Evolutionary conservation across 805 yeast genomes (phyloP).

Genomic region (Myxozyma mucilagina): DNA sequence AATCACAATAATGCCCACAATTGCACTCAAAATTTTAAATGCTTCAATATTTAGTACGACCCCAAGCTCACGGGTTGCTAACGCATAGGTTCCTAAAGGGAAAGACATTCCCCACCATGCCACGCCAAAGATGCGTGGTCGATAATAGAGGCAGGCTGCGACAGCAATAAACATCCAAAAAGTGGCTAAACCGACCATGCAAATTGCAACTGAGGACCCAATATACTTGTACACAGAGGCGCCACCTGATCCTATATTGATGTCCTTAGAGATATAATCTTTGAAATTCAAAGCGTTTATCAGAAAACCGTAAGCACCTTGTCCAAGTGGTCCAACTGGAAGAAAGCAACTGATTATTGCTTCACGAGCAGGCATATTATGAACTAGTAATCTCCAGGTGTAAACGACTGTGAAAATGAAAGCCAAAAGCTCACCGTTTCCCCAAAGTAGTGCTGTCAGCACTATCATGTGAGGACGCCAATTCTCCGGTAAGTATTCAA

Average conservation of each 20-base stretch:
- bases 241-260: constrained; percentile 37
- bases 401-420: constrained; percentile 57
- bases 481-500: constrained; percentile 46
- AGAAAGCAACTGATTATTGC: constrained; percentile 61
- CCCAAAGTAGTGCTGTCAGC: constrained; percentile 62
- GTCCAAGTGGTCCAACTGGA: constrained; percentile 84
- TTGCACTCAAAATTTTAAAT: constrained; percentile 61
- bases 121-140: constrained; percentile 47
- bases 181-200: constrained; percentile 56
- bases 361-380: constrained; percentile 51
- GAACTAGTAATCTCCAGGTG: constrained; percentile 58
- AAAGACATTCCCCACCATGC: constrained; percentile 85
- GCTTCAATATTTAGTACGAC: constrained; percentile 51
- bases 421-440: constrained; percentile 65
- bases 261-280: constrained; percentile 31
- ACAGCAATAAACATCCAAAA: constrained; percentile 54
- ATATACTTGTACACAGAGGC: constrained; percentile 37
- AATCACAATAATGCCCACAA: constrained; percentile 58
- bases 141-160: constrained; percentile 40
- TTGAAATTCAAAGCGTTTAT: constrained; percentile 51
- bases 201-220: constrained; percentile 48
- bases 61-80: constrained; percentile 58
- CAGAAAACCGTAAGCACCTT: constrained; percentile 71
- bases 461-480: constrained; percentile 56
- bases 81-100: constrained; percentile 81